phyloP scores from a whole-genome alignment of 495 filamentous ascomycete genomes.

The Hypoxylon rickii region DNA sequence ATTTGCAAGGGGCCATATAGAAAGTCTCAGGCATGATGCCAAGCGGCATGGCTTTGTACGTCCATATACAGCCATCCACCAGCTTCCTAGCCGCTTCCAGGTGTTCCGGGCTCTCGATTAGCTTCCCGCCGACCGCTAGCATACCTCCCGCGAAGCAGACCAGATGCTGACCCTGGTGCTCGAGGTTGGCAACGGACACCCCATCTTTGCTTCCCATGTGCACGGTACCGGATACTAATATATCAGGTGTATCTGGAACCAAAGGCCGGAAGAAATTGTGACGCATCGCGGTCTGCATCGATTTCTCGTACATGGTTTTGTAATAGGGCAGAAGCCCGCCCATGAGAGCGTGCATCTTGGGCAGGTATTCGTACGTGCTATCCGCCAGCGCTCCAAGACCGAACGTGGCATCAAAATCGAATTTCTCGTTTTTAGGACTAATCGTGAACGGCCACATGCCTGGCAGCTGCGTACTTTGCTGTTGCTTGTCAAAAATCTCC shows the following conservation, averaged over 20 bases:
- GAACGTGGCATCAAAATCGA: conserved; percentile 52
- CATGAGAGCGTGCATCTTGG: conserved; percentile 63
- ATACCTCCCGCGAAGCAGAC: conserved; percentile 89
- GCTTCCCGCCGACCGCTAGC: conserved; percentile 81
- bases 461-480: conserved; percentile 67
- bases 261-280: conserved; percentile 71
- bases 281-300: conserved; percentile 66
- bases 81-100: conserved; percentile 77
- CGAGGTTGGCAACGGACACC: conserved; percentile 23
- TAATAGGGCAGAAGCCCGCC: conserved; percentile 47
- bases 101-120: conserved; percentile 71
- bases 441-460: conserved; percentile 56
- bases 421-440: conserved; percentile 33
- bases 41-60: conserved; percentile 74
- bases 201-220: conserved; percentile 24
- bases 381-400: conserved; percentile 80
- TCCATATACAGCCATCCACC: conserved; percentile 94
- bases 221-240: conserved; percentile 65
- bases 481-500: conserved; percentile 69
- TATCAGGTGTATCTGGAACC: conserved; percentile 63
- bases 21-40: conserved; percentile 91
- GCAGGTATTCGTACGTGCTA: conserved; percentile 89
- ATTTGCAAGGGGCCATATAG: conserved; percentile 60
- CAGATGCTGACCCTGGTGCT: conserved; percentile 53
- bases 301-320: conserved; percentile 51